These are phyloP conservation scores for Puccinia triticina DNA, from an alignment of 1,284 basidiomycete species.

Conservation along the genomic window DNA sequence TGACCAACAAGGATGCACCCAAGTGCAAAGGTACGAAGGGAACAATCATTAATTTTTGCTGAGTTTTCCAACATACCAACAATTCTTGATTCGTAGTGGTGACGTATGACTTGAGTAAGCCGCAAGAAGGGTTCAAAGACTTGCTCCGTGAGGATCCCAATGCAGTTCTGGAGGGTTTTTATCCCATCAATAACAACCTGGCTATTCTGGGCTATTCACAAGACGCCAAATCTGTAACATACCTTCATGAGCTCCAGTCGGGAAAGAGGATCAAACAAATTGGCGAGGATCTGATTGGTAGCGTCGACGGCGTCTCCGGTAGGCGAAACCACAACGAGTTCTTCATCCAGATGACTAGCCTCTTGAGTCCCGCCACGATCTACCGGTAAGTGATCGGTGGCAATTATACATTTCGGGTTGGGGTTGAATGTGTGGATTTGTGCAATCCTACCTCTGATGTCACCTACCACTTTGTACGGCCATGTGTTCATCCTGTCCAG, in stretches of 20 bases:
- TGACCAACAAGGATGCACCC: slow-evolving; percentile 52
- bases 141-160: slow-evolving; percentile 72
- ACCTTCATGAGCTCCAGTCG: slow-evolving; percentile 68
- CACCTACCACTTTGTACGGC: no score
- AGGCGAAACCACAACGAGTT: slow-evolving; percentile 69
- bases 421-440: no score
- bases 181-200: slow-evolving; percentile 67
- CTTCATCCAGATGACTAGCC: slow-evolving; percentile 72
- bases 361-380: slow-evolving; percentile 74
- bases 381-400: slow-evolving; percentile 65
- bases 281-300: slow-evolving; percentile 72
- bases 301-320: slow-evolving; percentile 66
- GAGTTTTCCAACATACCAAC: no score
- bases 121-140: slow-evolving; percentile 65
- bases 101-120: slow-evolving; percentile 68
- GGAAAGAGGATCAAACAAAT: slow-evolving; percentile 69
- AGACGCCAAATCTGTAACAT: slow-evolving; percentile 81
- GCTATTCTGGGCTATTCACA: slow-evolving; percentile 73
- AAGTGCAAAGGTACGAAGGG: slow-evolving; percentile 43
- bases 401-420: not conserved
- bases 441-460: not conserved
- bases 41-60: slow-evolving; percentile 64
- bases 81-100: slow-evolving; percentile 63
- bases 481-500: not conserved
- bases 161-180: slow-evolving; percentile 68